A percentile compares a stretch with the other conserved stretches of the same genome.
phyloP scores from a whole-genome alignment of 78 protist species.

The Andalucia godoyi region DNA sequence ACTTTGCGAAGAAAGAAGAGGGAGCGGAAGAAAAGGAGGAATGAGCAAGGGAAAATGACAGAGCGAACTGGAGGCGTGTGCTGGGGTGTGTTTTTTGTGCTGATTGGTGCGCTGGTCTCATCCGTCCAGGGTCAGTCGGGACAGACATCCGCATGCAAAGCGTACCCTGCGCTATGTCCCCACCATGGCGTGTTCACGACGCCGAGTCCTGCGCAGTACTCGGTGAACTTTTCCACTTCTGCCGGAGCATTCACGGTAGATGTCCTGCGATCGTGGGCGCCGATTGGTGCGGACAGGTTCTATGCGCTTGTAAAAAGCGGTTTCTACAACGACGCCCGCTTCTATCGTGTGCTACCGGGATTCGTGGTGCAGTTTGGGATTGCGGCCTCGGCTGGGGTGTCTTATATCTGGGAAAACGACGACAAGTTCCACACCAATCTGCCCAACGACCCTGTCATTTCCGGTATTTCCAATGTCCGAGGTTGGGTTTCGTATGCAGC shows the following conservation, averaged over 20 bases:
- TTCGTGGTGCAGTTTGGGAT: conserved; percentile 59
- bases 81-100: too few species aligned
- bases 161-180: too few species aligned
- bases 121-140: too few species aligned
- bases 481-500: conserved; percentile 34
- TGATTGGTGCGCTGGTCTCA: too few species aligned
- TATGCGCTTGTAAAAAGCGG: conserved; percentile 9
- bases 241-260: conserved; percentile 6
- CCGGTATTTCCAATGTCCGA: not conserved
- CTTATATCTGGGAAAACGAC: not conserved
- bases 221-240: too few species aligned
- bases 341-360: conserved; percentile 51
- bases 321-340: conserved; percentile 30
- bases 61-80: too few species aligned
- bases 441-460: not conserved
- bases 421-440: not conserved
- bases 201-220: too few species aligned
- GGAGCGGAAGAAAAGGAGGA: too few species aligned
- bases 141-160: too few species aligned
- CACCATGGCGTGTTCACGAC: too few species aligned
- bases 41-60: too few species aligned
- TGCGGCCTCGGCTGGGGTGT: conserved; percentile 10
- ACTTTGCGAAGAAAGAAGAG: too few species aligned
- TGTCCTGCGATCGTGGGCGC: conserved; percentile 14
- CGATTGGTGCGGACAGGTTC: conserved; percentile 29